phyloP scores from a whole-genome alignment of 2,329 filamentous ascomycete species.

The Rachicladosporium sp. region DNA sequence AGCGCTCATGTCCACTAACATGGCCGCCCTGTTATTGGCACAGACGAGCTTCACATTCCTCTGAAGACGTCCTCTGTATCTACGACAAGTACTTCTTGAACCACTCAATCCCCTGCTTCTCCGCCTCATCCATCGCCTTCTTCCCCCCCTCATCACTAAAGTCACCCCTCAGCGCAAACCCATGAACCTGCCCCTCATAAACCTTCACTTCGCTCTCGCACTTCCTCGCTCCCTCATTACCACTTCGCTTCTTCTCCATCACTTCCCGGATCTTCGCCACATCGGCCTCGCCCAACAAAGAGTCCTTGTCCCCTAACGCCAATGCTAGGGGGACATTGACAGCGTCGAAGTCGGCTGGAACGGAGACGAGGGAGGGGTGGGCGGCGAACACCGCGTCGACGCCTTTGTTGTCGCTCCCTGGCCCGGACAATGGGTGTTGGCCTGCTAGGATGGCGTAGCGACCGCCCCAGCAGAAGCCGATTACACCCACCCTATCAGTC shows the following conservation, averaged over 20 bases:
- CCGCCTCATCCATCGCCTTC: conserved; percentile 35
- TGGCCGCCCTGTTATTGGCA: no score
- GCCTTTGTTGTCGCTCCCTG: conserved; percentile 19
- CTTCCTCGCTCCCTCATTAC: conserved; percentile 12
- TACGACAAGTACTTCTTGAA: conserved; percentile 10
- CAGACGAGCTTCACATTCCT: no score
- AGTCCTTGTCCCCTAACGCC: conserved; percentile 32
- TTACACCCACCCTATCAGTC: conserved; percentile 31
- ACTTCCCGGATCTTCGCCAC: conserved; percentile 29
- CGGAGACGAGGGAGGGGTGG: conserved; percentile 30
- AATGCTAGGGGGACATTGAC: conserved; percentile 29
- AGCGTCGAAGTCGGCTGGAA: conserved; percentile 31
- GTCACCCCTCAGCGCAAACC: conserved; percentile 32
- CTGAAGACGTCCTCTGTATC: no score
- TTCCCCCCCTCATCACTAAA: conserved; percentile 33
- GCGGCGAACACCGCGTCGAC: conserved; percentile 31
- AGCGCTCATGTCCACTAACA: no score
- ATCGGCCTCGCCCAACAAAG: conserved; percentile 27
- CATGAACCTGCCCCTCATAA: conserved; percentile 34
- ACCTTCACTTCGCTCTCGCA: conserved; percentile 26
- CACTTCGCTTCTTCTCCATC: conserved; percentile 27
- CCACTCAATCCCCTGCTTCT: conserved; percentile 19
- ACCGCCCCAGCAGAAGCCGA: conserved; percentile 39
- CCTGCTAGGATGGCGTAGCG: conserved; percentile 27
- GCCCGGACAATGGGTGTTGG: conserved; percentile 12